A percentile compares a stretch with the other conserved stretches of the same genome.
Conservation (phyloP, 352 stramenopile species). For the Phytopythium sindhum region DNA sequence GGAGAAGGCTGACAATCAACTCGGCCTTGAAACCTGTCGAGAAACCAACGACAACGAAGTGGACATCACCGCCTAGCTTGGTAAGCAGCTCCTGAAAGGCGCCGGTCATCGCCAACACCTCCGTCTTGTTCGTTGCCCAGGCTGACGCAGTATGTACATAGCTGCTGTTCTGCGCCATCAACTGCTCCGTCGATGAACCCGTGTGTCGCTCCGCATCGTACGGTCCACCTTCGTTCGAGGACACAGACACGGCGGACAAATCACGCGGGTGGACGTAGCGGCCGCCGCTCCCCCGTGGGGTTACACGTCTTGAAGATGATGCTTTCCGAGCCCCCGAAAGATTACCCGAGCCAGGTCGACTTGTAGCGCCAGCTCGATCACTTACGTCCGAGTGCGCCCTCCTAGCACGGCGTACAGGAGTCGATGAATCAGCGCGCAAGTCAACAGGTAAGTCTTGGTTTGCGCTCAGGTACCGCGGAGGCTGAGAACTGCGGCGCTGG, state of each 20-base stretch:
- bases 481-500: constrained; percentile 4
- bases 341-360: background rate
- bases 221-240: constrained; percentile 23
- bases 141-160: constrained; percentile 69
- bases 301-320: constrained; percentile 1
- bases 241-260: constrained; percentile 14
- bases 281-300: constrained; percentile 10
- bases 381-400: constrained; percentile 3
- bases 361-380: background rate
- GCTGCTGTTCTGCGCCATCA: constrained; percentile 52
- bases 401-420: background rate
- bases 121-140: constrained; percentile 70
- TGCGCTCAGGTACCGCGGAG: background rate
- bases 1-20: constrained; percentile 65
- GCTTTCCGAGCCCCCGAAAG: background rate
- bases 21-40: constrained; percentile 80
- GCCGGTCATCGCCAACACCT: constrained; percentile 67
- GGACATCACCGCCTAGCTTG: constrained; percentile 72
- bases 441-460: background rate
- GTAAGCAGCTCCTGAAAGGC: constrained; percentile 79
- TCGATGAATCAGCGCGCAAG: background rate
- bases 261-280: constrained; percentile 7
- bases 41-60: constrained; percentile 86
- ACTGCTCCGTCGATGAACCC: constrained; percentile 38
- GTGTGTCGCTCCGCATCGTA: constrained; percentile 44